Percentiles rank a stretch among this genome's conserved stretches.
Conservation (phyloP, 257 asterid genomes). For the Gynochthodes officinalis region DNA sequence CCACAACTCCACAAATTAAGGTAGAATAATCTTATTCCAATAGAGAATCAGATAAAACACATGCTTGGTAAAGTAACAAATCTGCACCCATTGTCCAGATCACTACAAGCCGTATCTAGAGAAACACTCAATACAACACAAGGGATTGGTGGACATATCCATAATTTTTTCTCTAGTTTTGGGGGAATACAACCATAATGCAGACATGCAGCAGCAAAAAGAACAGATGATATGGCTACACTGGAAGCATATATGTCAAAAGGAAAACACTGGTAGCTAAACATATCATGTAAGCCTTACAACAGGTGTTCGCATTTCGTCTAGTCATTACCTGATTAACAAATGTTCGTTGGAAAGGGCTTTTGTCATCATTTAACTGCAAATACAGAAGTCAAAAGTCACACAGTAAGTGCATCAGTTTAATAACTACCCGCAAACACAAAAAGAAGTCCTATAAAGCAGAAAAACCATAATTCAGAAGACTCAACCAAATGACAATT, state of each 20-base stretch:
- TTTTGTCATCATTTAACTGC: conserved; percentile 86
- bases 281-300: not conserved
- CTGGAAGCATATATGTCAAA: not conserved
- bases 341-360: conserved; percentile 92
- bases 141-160: not conserved
- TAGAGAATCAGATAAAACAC: no score
- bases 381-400: conserved; percentile 19
- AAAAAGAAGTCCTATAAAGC: not conserved
- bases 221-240: not conserved
- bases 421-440: not conserved
- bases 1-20: not conserved
- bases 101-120: not conserved
- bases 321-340: conserved; percentile 71
- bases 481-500: not conserved
- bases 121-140: not conserved
- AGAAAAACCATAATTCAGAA: not conserved
- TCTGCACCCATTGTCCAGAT: not conserved
- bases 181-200: not conserved
- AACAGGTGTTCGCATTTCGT: conserved; percentile 10
- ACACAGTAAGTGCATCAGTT: conserved; percentile 25
- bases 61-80: not conserved
- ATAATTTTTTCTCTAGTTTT: conserved; percentile 5
- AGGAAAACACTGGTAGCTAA: not conserved
- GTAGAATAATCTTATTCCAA: no score
- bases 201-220: not conserved